Evolutionary conservation across 305 asterid genomes (phyloP), one percentile per base, ranked within the genome.

Genomic region (Solanum hybrid): DNA sequence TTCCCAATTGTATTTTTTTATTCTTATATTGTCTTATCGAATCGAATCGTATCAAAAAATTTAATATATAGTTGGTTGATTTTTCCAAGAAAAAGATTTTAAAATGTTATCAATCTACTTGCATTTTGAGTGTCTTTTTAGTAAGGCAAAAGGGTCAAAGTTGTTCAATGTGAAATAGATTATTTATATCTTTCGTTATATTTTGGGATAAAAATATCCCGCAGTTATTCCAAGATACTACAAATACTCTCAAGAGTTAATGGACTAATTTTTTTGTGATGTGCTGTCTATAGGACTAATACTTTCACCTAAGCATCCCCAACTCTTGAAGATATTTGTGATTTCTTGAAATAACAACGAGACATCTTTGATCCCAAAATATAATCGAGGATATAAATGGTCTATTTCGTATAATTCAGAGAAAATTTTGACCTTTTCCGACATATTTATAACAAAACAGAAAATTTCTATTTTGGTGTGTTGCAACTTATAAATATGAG

Each of bases 161-260:
- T 45, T 51, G 8, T 2, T 0, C 1, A 0, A 6, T 51, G 2
- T 6, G 6, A 2, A 51, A 15, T 51, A 2, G 2, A 51, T 15
- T 1, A 51, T 51, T 51, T 51, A 51, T 15, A 15, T 14, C 0
- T 0, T 45, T 45, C 0, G 0, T 45, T 51, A 51, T 51, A 51
- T 51, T 51, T 17, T 45, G 4, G 0, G 0, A 45, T 45, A 4
- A 13, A 45, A 45, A 13, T 4, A 0, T 4, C 42, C 0, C 0
- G 0, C 0, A 0, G 6, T 42, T 42, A 42, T 12, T 42, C 0
- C 2, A 13, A 13, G 7, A 45, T 13, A 45, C 6, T 45, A 45
- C 0, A 13, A 45, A 13, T 45, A 45, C 13, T 4, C 0, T 45
- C 1, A 45, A 42, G 19, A 45, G 60, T 45, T 45, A 42, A 42